phyloP scores from a whole-genome alignment of 2,329 filamentous ascomycete species.

The Colletotrichum costaricense region DNA sequence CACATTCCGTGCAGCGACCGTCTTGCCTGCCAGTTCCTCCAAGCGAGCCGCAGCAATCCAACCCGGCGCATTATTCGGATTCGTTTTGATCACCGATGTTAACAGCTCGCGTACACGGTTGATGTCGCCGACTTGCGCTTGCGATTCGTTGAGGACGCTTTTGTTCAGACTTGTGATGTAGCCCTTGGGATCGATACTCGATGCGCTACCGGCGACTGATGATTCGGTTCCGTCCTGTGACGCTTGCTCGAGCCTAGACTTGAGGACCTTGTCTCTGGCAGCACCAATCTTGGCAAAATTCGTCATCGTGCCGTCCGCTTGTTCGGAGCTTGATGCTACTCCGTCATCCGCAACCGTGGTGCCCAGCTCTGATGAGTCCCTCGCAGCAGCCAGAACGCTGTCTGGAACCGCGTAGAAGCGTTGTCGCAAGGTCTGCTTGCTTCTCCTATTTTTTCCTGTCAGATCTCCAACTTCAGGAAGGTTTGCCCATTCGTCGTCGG shows the following conservation, averaged over 20 bases:
- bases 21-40: conserved; percentile 92
- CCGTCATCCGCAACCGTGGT: conserved; percentile 90
- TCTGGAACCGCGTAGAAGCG: conserved; percentile 97
- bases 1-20: conserved; percentile 86
- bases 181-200: conserved; percentile 93
- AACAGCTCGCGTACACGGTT: conserved; percentile 91
- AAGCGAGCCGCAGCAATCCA: conserved; percentile 96
- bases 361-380: conserved; percentile 83
- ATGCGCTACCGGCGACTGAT: conserved; percentile 80
- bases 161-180: conserved; percentile 94
- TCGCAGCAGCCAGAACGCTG: conserved; percentile 89
- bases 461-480: conserved; percentile 96
- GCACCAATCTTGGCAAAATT: conserved; percentile 98
- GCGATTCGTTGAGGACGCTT: conserved; percentile 80
- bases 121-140: conserved; percentile 91
- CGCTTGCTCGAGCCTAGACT: conserved; percentile 92
- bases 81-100: conserved; percentile 98
- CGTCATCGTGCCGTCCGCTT: conserved; percentile 89
- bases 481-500: conserved; percentile 96
- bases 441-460: conserved; percentile 91
- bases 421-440: conserved; percentile 83
- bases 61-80: conserved; percentile 91
- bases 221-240: conserved; percentile 77
- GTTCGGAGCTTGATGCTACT: conserved; percentile 57
- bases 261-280: conserved; percentile 93